Conservation (phyloP, 495 filamentous ascomycete genomes). For the Durotheca rogersii region DNA sequence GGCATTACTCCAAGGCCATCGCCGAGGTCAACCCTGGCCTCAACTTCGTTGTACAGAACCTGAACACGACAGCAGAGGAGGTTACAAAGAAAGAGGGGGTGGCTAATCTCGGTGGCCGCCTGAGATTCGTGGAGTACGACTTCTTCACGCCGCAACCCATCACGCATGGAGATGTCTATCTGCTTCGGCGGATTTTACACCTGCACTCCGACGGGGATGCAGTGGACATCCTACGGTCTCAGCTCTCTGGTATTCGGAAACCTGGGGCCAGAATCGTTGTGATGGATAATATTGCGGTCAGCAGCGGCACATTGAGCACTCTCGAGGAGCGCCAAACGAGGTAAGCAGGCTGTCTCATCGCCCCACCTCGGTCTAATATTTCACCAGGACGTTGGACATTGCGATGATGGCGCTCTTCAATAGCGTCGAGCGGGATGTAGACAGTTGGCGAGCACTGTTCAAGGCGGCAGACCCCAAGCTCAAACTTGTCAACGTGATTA, state of each 20-base stretch:
- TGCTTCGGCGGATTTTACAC: slow-evolving; percentile 43
- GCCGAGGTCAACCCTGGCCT: slow-evolving; percentile 24
- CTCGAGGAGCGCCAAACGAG: slow-evolving; percentile 31
- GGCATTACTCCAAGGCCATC: slow-evolving; percentile 38
- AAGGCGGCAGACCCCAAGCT: slow-evolving; percentile 34
- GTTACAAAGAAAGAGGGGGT: background rate
- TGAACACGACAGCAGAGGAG: slow-evolving; percentile 19
- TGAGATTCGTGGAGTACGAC: slow-evolving; percentile 34
- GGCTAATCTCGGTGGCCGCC: slow-evolving; percentile 5
- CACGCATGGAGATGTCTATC: slow-evolving; percentile 17
- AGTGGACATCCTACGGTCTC: slow-evolving; percentile 39
- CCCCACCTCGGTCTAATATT: background rate
- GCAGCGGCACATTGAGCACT: slow-evolving; percentile 27
- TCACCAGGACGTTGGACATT: slow-evolving; percentile 38
- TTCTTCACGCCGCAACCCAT: slow-evolving; percentile 40
- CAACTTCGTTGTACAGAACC: slow-evolving; percentile 41
- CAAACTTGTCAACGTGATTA: slow-evolving; percentile 26
- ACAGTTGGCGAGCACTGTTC: slow-evolving; percentile 38
- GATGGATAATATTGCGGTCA: slow-evolving; percentile 38
- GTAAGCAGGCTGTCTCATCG: background rate
- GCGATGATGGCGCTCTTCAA: slow-evolving; percentile 42
- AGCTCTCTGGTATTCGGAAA: slow-evolving; percentile 38
- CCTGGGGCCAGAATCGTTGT: slow-evolving; percentile 39
- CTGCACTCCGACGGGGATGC: slow-evolving; percentile 45
- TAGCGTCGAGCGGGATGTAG: slow-evolving; percentile 35